A percentile compares a stretch with the other conserved stretches of the same genome.
These are phyloP conservation scores for Vigna nakashimae DNA, from an alignment of 306 rosid species.

Conservation along the genomic window DNA sequence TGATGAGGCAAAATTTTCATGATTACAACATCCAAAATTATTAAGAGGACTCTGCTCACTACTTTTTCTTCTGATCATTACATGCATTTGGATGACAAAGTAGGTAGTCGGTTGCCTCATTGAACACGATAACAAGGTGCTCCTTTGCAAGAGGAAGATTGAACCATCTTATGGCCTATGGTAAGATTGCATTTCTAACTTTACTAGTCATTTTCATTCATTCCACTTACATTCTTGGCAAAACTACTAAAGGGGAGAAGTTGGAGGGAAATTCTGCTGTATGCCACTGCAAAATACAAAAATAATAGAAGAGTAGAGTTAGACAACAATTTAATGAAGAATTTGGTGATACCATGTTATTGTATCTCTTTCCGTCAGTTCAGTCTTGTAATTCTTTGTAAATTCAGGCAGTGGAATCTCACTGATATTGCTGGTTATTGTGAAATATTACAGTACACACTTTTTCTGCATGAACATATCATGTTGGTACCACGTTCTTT, in stretches of 20 bases:
- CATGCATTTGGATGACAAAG: conserved; percentile 40
- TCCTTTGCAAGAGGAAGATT: conserved; percentile 91
- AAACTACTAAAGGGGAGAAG: background rate
- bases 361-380: background rate
- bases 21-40: no score
- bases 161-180: conserved; percentile 88
- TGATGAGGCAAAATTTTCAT: no score
- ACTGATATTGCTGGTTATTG: background rate
- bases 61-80: conserved; percentile 32
- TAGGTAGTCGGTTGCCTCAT: conserved; percentile 89
- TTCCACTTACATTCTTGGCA: background rate
- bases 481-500: background rate
- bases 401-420: background rate
- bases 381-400: background rate
- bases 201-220: conserved; percentile 10
- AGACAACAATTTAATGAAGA: background rate
- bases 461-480: conserved; percentile 4
- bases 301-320: background rate
- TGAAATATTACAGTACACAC: background rate
- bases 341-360: background rate
- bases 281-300: background rate
- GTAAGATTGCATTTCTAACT: conserved; percentile 49
- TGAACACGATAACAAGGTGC: conserved; percentile 70
- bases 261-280: background rate
- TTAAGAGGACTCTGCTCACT: background rate